phyloP scores from a whole-genome alignment of 148 eudicot genomes.

The Suaeda aralocaspica region DNA sequence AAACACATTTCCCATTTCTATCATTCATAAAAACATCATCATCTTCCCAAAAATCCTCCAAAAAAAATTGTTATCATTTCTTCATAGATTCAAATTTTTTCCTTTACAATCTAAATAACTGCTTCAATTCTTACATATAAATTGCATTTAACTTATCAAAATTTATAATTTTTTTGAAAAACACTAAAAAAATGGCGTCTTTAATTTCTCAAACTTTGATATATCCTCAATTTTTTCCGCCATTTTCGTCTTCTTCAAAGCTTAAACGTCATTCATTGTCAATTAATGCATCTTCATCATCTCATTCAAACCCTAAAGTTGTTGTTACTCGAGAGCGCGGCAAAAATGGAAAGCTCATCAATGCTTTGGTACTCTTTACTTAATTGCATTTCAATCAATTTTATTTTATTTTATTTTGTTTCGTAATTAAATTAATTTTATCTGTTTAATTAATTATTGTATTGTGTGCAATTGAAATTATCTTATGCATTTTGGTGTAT shows the following conservation, averaged over 20 bases:
- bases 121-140: too few species aligned
- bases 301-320: slow-evolving; percentile 42
- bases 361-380: slow-evolving; percentile 47
- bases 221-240: slow-evolving; percentile 25
- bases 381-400: too few species aligned
- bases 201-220: slow-evolving; percentile 33
- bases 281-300: slow-evolving; percentile 26
- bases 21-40: too few species aligned
- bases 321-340: slow-evolving; percentile 90
- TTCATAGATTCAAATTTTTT: too few species aligned
- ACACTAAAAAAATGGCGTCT: neutral
- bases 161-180: too few species aligned
- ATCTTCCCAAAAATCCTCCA: too few species aligned
- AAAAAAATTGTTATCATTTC: too few species aligned
- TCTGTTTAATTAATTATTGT: neutral
- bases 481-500: neutral
- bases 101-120: too few species aligned
- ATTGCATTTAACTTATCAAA: too few species aligned
- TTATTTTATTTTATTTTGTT: neutral
- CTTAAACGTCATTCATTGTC: slow-evolving; percentile 14
- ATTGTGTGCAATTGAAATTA: neutral
- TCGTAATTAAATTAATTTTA: neutral
- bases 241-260: slow-evolving; percentile 18
- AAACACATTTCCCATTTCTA: too few species aligned
- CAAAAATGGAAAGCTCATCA: slow-evolving; percentile 71